phyloP scores from a whole-genome alignment of 345 rosid species.

The Melastoma malabathricum region DNA sequence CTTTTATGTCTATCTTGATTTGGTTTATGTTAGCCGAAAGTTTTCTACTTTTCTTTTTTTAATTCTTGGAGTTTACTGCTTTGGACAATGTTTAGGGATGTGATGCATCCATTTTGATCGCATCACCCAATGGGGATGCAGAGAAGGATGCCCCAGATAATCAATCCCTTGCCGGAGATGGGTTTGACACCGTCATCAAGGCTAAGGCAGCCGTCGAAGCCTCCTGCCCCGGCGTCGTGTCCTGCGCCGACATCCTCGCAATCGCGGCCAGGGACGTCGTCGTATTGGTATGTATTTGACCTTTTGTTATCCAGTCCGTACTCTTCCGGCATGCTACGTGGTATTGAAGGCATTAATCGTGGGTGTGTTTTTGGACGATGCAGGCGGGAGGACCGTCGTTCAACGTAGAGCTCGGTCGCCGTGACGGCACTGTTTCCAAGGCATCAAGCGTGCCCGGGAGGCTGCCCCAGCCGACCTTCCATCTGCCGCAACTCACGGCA shows the following conservation, averaged over 20 bases:
- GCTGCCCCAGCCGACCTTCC: constrained; percentile 52
- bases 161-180: constrained; percentile 81
- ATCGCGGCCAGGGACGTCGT: constrained; percentile 80
- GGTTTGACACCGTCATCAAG: constrained; percentile 61
- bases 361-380: background rate
- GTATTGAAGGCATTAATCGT: background rate
- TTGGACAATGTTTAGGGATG: constrained; percentile 45
- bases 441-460: constrained; percentile 57
- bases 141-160: constrained; percentile 78
- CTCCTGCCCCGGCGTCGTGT: constrained; percentile 53
- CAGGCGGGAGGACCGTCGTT: constrained; percentile 76
- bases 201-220: constrained; percentile 67
- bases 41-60: background rate
- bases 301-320: background rate
- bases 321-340: background rate
- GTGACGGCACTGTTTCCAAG: constrained; percentile 51
- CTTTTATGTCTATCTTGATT: too few species aligned
- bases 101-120: constrained; percentile 59
- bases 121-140: constrained; percentile 62
- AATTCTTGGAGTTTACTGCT: background rate
- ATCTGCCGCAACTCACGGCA: constrained; percentile 27
- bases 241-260: constrained; percentile 78
- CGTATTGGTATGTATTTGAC: constrained; percentile 37
- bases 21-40: too few species aligned
- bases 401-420: constrained; percentile 69